phyloP scores from a whole-genome alignment of 768 basidiomycete species.

The Xanthoconium stramineum region DNA sequence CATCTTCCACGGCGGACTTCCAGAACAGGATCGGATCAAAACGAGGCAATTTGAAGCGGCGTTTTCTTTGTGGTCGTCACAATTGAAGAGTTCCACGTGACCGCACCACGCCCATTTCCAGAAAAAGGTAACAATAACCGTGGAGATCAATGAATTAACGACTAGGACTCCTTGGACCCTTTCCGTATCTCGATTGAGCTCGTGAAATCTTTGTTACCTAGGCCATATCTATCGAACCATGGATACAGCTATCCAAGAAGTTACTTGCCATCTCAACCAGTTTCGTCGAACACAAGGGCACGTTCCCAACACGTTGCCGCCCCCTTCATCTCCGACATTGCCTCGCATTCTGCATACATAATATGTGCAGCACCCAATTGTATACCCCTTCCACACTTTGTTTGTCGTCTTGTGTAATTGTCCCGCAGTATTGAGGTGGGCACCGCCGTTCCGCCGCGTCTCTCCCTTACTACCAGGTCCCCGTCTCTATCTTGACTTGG shows the following conservation, averaged over 20 bases:
- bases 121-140: no score
- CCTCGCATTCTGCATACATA: conserved; percentile 10
- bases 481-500: neutral
- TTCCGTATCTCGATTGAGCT: neutral
- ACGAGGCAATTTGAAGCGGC: no score
- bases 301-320: conserved; percentile 22
- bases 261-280: neutral
- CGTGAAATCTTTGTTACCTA: neutral
- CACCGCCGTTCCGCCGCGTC: no score
- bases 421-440: conserved; percentile 8
- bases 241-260: neutral
- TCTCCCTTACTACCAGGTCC: no score
- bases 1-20: no score
- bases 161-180: neutral
- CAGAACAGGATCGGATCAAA: no score
- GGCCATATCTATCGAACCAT: neutral
- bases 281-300: neutral
- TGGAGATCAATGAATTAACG: no score
- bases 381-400: conserved; percentile 4
- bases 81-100: no score
- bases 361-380: conserved; percentile 3
- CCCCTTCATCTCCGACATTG: conserved; percentile 25
- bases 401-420: conserved; percentile 13
- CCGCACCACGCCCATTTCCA: no score
- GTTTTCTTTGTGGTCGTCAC: no score